A percentile compares a stretch with the other conserved stretches of the same genome.
Evolutionary conservation across 2,329 filamentous ascomycete genomes (phyloP).

Genomic region (Gyromitra esculenta): DNA sequence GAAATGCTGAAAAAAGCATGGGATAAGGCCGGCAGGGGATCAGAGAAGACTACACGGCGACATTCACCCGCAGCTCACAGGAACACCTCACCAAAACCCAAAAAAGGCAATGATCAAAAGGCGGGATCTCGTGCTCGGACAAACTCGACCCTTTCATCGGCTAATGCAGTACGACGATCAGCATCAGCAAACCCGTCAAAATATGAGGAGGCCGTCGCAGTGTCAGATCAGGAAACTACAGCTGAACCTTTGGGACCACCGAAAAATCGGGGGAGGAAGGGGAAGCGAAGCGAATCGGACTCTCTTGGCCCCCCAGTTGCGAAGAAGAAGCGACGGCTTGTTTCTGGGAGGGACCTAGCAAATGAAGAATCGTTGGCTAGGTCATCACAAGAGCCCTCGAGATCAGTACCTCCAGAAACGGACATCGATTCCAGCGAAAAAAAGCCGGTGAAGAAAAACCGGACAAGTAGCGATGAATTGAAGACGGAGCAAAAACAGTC

Average conservation of each 20-base stretch:
- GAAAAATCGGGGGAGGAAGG: constrained; percentile 52
- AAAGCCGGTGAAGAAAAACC: constrained; percentile 46
- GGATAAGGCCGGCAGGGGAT: constrained; percentile 64
- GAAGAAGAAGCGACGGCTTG: constrained; percentile 57
- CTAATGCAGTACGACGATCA: constrained; percentile 44
- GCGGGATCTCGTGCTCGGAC: constrained; percentile 35
- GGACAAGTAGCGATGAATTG: constrained; percentile 50
- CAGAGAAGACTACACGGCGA: constrained; percentile 27
- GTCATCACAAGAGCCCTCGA: constrained; percentile 46
- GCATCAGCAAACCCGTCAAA: constrained; percentile 50
- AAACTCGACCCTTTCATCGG: constrained; percentile 51
- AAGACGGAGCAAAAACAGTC: constrained; percentile 46
- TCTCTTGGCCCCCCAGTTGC: constrained; percentile 51
- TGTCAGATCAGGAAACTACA: constrained; percentile 50
- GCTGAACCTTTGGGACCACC: constrained; percentile 53
- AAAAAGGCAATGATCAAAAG: constrained; percentile 40
- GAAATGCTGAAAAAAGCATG: constrained; percentile 80
- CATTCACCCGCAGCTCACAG: constrained; percentile 39
- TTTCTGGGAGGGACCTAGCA: constrained; percentile 56
- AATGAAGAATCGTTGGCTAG: constrained; percentile 49
- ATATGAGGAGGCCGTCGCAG: constrained; percentile 43
- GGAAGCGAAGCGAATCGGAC: constrained; percentile 54
- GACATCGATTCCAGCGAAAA: constrained; percentile 48
- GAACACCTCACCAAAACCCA: constrained; percentile 45
- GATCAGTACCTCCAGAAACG: constrained; percentile 42